A percentile compares a stretch with the other conserved stretches of the same genome.
These are phyloP conservation scores for Pterocarpus santalinus DNA, from an alignment of 306 rosid species.

Conservation along the genomic window DNA sequence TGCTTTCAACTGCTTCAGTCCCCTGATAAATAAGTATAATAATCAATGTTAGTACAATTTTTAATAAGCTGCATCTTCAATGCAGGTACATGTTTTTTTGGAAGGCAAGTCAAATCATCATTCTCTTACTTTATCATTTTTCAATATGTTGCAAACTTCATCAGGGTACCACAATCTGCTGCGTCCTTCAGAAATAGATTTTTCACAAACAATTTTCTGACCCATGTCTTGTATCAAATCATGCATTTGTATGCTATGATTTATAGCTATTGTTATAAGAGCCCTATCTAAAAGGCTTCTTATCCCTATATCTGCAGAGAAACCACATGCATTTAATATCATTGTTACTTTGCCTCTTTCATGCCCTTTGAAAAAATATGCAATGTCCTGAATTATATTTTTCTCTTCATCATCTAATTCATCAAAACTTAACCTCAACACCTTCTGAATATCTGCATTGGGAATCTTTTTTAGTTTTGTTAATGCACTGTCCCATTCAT, in stretches of 20 bases:
- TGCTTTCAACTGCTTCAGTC: slow-evolving; percentile 1
- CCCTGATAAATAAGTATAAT: slow-evolving; percentile 11
- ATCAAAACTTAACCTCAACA: slow-evolving; percentile 33
- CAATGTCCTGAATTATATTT: slow-evolving; percentile 36
- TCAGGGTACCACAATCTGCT: slow-evolving; percentile 26
- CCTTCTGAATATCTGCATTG: background rate
- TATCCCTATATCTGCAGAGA: slow-evolving; percentile 10
- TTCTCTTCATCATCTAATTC: slow-evolving; percentile 3
- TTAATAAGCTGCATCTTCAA: background rate
- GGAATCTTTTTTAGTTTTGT: slow-evolving; percentile 4
- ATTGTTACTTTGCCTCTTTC: background rate
- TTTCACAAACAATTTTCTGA: slow-evolving; percentile 25
- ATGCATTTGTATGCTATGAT: slow-evolving; percentile 33
- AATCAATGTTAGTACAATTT: background rate
- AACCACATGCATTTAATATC: background rate
- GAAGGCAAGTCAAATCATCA: background rate
- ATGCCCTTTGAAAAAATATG: slow-evolving; percentile 5
- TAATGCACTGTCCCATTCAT: slow-evolving; percentile 46
- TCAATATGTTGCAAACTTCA: background rate
- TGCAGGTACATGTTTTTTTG: background rate
- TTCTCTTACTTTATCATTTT: slow-evolving; percentile 29
- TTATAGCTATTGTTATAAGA: background rate
- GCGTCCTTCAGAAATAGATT: background rate
- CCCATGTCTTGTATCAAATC: slow-evolving; percentile 49
- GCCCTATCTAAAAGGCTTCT: slow-evolving; percentile 13